These are phyloP conservation scores for Colletotrichum paranaense DNA, from an alignment of 2,329 filamentous ascomycete genomes.

Conservation along the genomic window DNA sequence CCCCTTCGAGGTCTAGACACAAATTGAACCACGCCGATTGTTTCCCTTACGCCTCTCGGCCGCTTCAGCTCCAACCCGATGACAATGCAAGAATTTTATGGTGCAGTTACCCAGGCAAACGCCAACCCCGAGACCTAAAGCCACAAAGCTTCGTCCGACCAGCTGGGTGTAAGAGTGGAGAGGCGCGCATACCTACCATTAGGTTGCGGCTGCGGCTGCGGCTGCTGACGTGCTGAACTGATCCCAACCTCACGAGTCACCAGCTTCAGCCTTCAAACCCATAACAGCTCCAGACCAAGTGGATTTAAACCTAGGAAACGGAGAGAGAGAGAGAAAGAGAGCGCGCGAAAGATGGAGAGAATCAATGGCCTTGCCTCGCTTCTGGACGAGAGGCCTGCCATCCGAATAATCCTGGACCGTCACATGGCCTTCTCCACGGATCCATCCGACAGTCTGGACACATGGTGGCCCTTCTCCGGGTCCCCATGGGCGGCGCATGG, in stretches of 20 bases:
- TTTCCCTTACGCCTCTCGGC: neutral
- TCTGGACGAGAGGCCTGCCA: neutral
- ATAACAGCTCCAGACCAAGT: neutral
- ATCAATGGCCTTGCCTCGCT: neutral
- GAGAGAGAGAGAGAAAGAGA: no score
- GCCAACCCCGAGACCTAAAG: neutral
- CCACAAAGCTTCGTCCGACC: neutral
- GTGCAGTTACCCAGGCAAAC: neutral
- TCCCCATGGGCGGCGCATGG: neutral
- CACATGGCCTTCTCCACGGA: conserved; percentile 9
- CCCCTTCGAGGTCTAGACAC: conserved; percentile 3
- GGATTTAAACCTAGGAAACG: neutral
- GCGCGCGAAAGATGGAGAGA: neutral
- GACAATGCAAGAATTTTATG: neutral
- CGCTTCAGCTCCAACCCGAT: neutral
- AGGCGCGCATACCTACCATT: neutral
- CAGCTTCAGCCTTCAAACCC: neutral
- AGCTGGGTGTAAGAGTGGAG: neutral
- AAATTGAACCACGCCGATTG: neutral
- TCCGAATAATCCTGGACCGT: conserved; percentile 17
- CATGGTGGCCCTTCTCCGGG: neutral
- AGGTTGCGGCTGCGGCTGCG: neutral
- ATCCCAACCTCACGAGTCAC: neutral
- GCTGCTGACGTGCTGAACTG: neutral
- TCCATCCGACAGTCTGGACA: neutral